Evolutionary conservation across 805 yeast species (phyloP).

Genomic region (Wickerhamomyces ciferrii): DNA sequence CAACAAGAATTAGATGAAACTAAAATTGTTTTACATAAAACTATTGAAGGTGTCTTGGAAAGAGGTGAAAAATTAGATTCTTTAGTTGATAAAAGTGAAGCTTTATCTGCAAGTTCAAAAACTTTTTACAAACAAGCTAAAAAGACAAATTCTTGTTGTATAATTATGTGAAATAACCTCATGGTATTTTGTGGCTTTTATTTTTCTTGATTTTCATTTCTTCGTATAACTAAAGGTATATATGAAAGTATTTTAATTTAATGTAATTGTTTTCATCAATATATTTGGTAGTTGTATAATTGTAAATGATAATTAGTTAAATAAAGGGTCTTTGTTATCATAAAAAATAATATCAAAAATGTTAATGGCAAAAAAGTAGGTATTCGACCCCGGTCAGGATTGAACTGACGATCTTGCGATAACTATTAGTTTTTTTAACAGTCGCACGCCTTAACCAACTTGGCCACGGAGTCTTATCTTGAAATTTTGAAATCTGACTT

Average conservation of each 20-base stretch:
- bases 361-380: slow-evolving; percentile 8
- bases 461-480: slow-evolving; percentile 15
- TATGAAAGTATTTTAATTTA: too few species aligned
- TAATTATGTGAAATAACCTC: slow-evolving; percentile 44
- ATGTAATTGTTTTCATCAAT: too few species aligned
- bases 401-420: slow-evolving; percentile 44
- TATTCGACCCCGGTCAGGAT: slow-evolving; percentile 39
- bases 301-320: too few species aligned
- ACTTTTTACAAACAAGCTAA: slow-evolving; percentile 97
- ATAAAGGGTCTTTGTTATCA: too few species aligned
- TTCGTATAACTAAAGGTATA: too few species aligned
- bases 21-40: slow-evolving; percentile 91
- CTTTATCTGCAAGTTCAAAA: slow-evolving; percentile 79
- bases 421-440: too few species aligned
- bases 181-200: neutral
- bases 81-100: slow-evolving; percentile 92
- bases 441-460: slow-evolving; percentile 37
- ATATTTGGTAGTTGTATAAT: too few species aligned
- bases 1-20: slow-evolving; percentile 98
- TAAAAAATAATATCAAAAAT: neutral
- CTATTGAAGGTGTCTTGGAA: slow-evolving; percentile 89
- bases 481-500: neutral
- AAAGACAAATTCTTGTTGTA: slow-evolving; percentile 88
- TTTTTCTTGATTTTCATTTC: neutral
- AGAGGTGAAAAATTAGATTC: slow-evolving; percentile 96